Base-by-base conservation (phyloP, 106 monocot species). In the Cymbidium sinense region DNA sequence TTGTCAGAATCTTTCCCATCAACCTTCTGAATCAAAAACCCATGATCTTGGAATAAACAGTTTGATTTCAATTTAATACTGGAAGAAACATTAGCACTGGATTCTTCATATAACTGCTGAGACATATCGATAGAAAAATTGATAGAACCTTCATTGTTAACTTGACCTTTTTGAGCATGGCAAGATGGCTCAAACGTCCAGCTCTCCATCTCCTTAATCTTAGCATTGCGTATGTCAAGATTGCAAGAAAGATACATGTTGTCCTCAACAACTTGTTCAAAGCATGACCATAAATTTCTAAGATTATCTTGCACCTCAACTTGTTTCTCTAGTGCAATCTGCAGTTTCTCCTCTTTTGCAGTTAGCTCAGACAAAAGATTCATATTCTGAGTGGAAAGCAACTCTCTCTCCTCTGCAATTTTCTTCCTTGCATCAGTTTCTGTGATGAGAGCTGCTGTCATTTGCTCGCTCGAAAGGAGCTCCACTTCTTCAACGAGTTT, bases 221-320 rank as follows among this genome's bases (percentile, higher is more conserved):
- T 88, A 2, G 75, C 64, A 84, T 72, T 58, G 52, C 86, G 50
- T 23, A 85, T 36, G 82, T 81, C 84, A 69, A 88, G 77, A 82
- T 82, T 78, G 64, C 50, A 78, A 70, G 84, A 83, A 6, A 88
- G 83, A 77, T 77, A 89, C 55, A 92, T 34, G 64, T 86, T 92
- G 70, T 92, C 88, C 73, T 86, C 78, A 44, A 76, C 58, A 31
- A 95, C 75, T 70, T 88, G 73, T 62, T 92, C 92, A 62, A 79
- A 64, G 35, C 44, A 76, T 64, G 74, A 30, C 19, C 77, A 43
- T 70, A 81, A 64, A 54, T 91, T 87, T 82, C 82, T 87, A 27
- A 86, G 43, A 4, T 80, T 75, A 41, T 36, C 76, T 77, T 95
- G 83, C 64, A 92, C 88, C 35, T 92, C 64, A 12, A 21, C 64